Percentiles rank a stretch among this genome's conserved stretches.
Conservation (phyloP, 2,329 filamentous ascomycete species). For the Periglandula ipomoeae region DNA sequence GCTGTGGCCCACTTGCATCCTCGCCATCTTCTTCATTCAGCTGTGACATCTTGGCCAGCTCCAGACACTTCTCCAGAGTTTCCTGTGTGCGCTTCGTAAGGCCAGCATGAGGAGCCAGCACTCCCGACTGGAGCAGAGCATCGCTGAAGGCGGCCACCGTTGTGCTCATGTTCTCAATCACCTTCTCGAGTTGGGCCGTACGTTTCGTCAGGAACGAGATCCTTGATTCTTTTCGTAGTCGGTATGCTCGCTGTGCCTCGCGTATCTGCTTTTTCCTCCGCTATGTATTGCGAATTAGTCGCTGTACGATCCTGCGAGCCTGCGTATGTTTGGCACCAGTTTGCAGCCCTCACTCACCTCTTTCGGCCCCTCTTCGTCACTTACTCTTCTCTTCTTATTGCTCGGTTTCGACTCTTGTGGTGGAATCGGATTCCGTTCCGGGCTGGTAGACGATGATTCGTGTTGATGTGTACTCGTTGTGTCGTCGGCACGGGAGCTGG, state of each 20-base stretch:
- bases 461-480: not conserved
- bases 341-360: slow-evolving; percentile 3
- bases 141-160: slow-evolving; percentile 11
- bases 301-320: not conserved
- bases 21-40: not conserved
- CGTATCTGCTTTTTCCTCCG: slow-evolving; percentile 73
- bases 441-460: not conserved
- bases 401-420: not conserved
- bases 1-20: not conserved
- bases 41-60: slow-evolving; percentile 1
- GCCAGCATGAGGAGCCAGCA: slow-evolving; percentile 8
- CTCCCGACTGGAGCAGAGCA: slow-evolving; percentile 10
- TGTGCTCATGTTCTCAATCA: slow-evolving; percentile 59
- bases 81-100: slow-evolving; percentile 9
- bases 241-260: slow-evolving; percentile 69
- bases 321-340: not conserved
- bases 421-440: not conserved
- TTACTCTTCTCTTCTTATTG: not conserved
- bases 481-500: too few species aligned
- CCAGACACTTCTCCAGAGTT: slow-evolving; percentile 10
- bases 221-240: slow-evolving; percentile 67
- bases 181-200: slow-evolving; percentile 52
- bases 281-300: slow-evolving; percentile 34
- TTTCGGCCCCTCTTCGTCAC: slow-evolving; percentile 2
- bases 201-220: slow-evolving; percentile 59